These are phyloP conservation scores for Nissolia schottii DNA, from an alignment of 306 rosid species.

Conservation along the genomic window DNA sequence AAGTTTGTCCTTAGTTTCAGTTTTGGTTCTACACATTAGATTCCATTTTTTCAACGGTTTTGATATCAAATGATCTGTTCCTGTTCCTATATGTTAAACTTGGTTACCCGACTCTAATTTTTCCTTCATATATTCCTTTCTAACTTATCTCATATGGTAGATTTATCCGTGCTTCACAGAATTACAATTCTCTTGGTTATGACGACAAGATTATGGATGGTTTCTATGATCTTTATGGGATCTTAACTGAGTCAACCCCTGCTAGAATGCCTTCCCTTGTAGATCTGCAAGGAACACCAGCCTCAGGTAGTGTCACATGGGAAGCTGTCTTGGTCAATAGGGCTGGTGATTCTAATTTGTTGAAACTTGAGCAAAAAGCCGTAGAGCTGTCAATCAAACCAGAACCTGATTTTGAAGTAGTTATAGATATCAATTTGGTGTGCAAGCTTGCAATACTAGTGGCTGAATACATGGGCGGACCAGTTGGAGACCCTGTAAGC, in stretches of 20 bases:
- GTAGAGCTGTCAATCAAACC: conserved; percentile 57
- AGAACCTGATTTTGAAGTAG: conserved; percentile 46
- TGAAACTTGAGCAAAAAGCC: conserved; percentile 80
- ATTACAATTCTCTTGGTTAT: conserved; percentile 88
- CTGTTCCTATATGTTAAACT: conserved; percentile 18
- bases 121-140: conserved; percentile 46
- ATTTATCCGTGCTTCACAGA: conserved; percentile 94
- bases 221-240: conserved; percentile 91
- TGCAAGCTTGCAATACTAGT: conserved; percentile 75
- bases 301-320: conserved; percentile 73
- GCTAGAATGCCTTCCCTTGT: conserved; percentile 88
- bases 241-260: conserved; percentile 49
- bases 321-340: conserved; percentile 90
- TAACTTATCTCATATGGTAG: conserved; percentile 88
- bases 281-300: conserved; percentile 85
- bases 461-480: conserved; percentile 95
- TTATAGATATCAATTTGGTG: conserved; percentile 55
- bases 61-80: conserved; percentile 14
- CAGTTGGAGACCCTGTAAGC: conserved; percentile 67
- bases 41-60: neutral
- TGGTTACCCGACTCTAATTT: conserved; percentile 30
- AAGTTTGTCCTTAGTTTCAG: neutral
- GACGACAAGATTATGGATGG: conserved; percentile 97
- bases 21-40: conserved; percentile 11
- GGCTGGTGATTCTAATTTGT: conserved; percentile 76